Evolutionary conservation across 345 rosid species (phyloP).

Genomic region (Murraya paniculata): DNA sequence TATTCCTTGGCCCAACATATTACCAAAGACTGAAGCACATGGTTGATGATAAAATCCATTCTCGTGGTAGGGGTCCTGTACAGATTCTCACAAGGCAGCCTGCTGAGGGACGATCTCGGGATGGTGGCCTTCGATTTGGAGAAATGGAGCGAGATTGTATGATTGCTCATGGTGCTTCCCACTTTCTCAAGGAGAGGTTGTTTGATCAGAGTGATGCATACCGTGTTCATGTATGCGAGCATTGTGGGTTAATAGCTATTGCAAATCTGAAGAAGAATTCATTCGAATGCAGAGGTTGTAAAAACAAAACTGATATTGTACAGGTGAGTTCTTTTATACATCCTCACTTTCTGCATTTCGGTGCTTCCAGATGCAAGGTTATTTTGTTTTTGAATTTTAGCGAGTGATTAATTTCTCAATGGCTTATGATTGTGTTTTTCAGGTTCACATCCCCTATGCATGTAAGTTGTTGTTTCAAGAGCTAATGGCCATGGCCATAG

Average conservation of each 20-base stretch:
- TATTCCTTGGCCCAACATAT: constrained; percentile 97
- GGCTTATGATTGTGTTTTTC: neutral
- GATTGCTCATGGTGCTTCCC: constrained; percentile 97
- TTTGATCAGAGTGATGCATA: constrained; percentile 98
- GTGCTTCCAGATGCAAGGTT: neutral
- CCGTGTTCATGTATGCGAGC: constrained; percentile 90
- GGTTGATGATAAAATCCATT: constrained; percentile 99
- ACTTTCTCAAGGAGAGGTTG: constrained; percentile 89
- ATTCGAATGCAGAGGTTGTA: constrained; percentile 96
- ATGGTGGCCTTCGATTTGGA: constrained; percentile 96
- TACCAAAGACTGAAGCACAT: constrained; percentile 95
- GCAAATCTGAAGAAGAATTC: constrained; percentile 91
- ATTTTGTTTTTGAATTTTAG: neutral
- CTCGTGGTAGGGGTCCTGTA: constrained; percentile 96
- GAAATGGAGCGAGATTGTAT: constrained; percentile 99
- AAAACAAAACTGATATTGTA: constrained; percentile 88
- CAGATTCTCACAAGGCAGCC: constrained; percentile 97
- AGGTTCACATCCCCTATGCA: constrained; percentile 94
- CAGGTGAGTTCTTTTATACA: constrained; percentile 44
- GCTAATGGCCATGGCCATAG: constrained; percentile 99
- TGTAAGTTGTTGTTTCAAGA: constrained; percentile 96
- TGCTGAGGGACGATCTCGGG: constrained; percentile 97
- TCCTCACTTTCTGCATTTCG: neutral
- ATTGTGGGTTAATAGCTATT: constrained; percentile 87
- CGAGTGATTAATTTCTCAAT: neutral